Evolutionary conservation across 2,329 filamentous ascomycete species (phyloP).

Genomic region (Allantophomopsis cytisporea): DNA sequence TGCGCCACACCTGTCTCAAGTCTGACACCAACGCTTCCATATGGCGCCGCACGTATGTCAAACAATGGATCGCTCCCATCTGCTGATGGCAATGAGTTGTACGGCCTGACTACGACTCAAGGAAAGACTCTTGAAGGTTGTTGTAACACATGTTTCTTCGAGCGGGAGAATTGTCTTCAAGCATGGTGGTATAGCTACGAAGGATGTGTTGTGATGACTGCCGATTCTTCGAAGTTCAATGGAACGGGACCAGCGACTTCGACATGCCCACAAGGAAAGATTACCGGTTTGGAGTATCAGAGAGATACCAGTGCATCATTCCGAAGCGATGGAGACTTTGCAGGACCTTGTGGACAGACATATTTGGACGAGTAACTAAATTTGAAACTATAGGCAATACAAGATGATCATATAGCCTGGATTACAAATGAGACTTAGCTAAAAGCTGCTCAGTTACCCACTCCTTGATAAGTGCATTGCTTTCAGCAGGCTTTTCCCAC

Average conservation of each 20-base stretch:
- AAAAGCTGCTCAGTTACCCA: slow-evolving; percentile 7
- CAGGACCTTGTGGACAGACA: slow-evolving; percentile 1
- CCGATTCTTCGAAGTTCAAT: not conserved
- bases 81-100: not conserved
- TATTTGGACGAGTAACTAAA: too few species aligned
- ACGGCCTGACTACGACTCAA: not conserved
- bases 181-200: slow-evolving; percentile 1
- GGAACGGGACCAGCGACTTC: not conserved
- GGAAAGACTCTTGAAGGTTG: not conserved
- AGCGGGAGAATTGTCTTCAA: slow-evolving; percentile 1
- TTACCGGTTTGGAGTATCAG: slow-evolving; percentile 1
- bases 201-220: slow-evolving; percentile 2
- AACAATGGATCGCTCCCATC: not conserved
- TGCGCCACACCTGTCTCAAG: not conserved
- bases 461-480: slow-evolving; percentile 46
- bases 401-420: too few species aligned
- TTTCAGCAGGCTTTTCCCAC: slow-evolving; percentile 55
- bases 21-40: not conserved
- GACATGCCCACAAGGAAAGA: not conserved
- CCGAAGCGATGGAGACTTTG: not conserved
- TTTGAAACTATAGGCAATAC: too few species aligned
- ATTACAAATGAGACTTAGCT: not conserved
- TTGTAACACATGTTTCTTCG: slow-evolving; percentile 3
- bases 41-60: not conserved
- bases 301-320: not conserved